phyloP scores from a whole-genome alignment of 495 filamentous ascomycete genomes.

The Cercophora samala region DNA sequence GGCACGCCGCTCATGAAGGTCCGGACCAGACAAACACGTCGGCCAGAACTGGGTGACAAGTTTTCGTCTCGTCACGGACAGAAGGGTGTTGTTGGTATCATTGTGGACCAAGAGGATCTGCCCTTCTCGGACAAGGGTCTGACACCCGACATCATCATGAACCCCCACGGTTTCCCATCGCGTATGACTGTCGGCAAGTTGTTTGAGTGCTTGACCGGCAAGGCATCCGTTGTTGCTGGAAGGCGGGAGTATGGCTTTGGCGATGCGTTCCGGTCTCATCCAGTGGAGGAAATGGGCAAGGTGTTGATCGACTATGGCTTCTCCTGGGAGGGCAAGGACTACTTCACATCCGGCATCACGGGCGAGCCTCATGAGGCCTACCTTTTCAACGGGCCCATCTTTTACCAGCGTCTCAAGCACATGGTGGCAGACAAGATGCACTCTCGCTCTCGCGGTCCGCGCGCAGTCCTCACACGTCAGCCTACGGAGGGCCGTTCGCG shows the following conservation, averaged over 20 bases:
- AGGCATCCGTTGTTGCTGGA: constrained; percentile 82
- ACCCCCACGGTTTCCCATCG: constrained; percentile 98
- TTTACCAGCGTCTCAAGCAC: constrained; percentile 99
- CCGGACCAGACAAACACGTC: constrained; percentile 84
- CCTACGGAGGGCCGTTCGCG: constrained; percentile 93
- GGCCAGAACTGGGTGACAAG: constrained; percentile 94
- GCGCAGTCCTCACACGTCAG: constrained; percentile 89
- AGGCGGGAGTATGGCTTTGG: constrained; percentile 74
- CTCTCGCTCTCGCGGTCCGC: constrained; percentile 82
- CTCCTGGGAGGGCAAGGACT: constrained; percentile 94
- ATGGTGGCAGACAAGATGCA: constrained; percentile 99
- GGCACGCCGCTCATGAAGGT: constrained; percentile 83
- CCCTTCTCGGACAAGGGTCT: constrained; percentile 91
- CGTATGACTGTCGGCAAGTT: constrained; percentile 99
- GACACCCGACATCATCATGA: constrained; percentile 98
- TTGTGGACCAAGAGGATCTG: constrained; percentile 93
- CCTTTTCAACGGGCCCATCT: constrained; percentile 97
- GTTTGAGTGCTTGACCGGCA: constrained; percentile 90
- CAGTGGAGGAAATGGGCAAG: constrained; percentile 83
- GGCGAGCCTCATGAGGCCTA: constrained; percentile 91
- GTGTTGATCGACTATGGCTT: constrained; percentile 84
- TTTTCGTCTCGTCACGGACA: constrained; percentile 99
- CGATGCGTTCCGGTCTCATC: constrained; percentile 91
- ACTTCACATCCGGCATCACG: constrained; percentile 90
- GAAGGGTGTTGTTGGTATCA: constrained; percentile 96